Percentiles rank a stretch among this genome's conserved stretches.
These are phyloP conservation scores for Candida pini DNA, from an alignment of 805 yeast genomes.

Conservation along the genomic window DNA sequence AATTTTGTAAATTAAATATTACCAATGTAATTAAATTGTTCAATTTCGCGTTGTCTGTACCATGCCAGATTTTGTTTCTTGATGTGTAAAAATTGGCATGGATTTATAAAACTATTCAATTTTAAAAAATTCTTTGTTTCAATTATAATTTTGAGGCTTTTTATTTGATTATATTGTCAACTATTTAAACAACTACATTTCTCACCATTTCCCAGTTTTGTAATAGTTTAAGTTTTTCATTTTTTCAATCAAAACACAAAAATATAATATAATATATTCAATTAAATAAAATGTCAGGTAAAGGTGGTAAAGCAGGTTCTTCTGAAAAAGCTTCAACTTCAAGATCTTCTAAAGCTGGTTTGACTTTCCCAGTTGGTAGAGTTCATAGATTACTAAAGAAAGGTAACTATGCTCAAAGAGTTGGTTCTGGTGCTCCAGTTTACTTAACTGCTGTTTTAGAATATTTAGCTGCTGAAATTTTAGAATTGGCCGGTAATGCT, in stretches of 20 bases:
- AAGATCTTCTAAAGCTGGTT: constrained; percentile 97
- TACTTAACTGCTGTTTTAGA: constrained; percentile 95
- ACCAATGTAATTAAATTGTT: too few species aligned
- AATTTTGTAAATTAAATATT: too few species aligned
- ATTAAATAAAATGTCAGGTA: constrained; percentile 46
- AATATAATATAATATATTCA: constrained; percentile 1
- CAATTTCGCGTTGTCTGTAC: background rate
- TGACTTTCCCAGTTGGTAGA: constrained; percentile 99
- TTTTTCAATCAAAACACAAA: background rate
- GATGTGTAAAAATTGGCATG: constrained; percentile 1
- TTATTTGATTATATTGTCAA: too few species aligned
- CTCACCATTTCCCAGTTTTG: constrained; percentile 1
- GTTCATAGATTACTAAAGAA: constrained; percentile 94
- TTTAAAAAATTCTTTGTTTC: too few species aligned
- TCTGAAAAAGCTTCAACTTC: constrained; percentile 95
- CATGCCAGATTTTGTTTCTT: background rate
- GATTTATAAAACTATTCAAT: too few species aligned
- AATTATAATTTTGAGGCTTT: too few species aligned
- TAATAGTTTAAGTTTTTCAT: constrained; percentile 4
- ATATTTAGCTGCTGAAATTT: constrained; percentile 95
- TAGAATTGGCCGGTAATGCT: constrained; percentile 98
- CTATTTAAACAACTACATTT: too few species aligned
- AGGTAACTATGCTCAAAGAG: constrained; percentile 97
- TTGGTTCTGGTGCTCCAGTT: constrained; percentile 99
- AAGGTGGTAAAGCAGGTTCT: constrained; percentile 93